Evolutionary conservation across 148 eudicot species (phyloP), one percentile per base, ranked within the genome.

Genomic region (Fallopia convolvulus): DNA sequence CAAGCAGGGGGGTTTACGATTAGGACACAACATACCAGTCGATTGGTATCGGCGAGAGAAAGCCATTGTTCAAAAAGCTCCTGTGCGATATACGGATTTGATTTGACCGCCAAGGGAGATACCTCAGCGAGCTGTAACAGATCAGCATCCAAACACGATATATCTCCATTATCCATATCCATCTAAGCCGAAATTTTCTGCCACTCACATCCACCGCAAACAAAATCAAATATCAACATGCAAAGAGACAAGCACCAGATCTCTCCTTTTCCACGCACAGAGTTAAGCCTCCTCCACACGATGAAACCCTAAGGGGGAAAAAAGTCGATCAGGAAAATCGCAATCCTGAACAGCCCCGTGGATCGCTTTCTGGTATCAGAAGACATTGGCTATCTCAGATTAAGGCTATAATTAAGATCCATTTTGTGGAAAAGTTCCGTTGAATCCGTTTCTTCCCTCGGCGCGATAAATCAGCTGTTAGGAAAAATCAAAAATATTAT

Each of bases 31-130:
- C 78, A 52, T 89, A 93, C 98, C 93, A 91, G 52, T 9, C 87
- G 82, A 82, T 82, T 83, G 14, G 98, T 86, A 30, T 93, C 91
- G 8, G 90, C 84, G 5, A 91, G 90, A 33, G 98, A 91, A 49
- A 91, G 90, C 98, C 98, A 93, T 78, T 90, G 94, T 32, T 91
- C 94, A 72, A 88, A 93, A 11, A 93, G 89, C 83, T 89, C 89
- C 78, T 89, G 87, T 3, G 97, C 94, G 9, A 93, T 75, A 20
- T 79, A 80, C 10, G 98, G 98, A 79, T 85, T 89, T 7, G 94
- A 83, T 84, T 90, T 91, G 48, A 91, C 52, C 1, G 94, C 86
- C 80, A 83, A 78, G 40, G 94, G 85, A 42, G 98, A 91, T 48
- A 93, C 86, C 85, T 91, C 98, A 36, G 89, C 82, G 8, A 93